Conservation (phyloP, 192 early-diverging fungal genomes). For the Geranomyces variabilis region DNA sequence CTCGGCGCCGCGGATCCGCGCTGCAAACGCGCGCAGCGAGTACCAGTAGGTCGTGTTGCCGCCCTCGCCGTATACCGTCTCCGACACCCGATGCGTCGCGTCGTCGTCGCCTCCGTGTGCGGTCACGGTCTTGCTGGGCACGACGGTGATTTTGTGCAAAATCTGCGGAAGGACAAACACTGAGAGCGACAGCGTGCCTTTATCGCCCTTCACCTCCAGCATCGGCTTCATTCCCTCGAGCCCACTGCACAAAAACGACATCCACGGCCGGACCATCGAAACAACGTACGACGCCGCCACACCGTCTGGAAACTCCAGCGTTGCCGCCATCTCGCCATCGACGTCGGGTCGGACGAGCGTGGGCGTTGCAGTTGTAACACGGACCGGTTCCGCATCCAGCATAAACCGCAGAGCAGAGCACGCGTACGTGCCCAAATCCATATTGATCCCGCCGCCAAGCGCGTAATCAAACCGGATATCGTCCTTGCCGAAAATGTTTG, state of each 20-base stretch:
- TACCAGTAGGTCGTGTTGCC: constrained; percentile 5
- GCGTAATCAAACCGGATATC: constrained; percentile 38
- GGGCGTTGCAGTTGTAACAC: background rate
- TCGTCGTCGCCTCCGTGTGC: background rate
- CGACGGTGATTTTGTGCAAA: background rate
- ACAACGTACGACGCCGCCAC: background rate
- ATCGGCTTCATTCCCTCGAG: background rate
- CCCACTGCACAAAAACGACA: background rate
- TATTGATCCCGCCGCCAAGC: constrained; percentile 36
- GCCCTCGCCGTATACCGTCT: background rate
- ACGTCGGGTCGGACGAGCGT: background rate
- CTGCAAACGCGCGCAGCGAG: background rate
- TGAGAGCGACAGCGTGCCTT: background rate
- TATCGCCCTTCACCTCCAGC: background rate
- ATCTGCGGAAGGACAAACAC: background rate
- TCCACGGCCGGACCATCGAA: background rate
- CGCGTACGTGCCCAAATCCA: constrained; percentile 40
- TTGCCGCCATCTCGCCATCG: background rate
- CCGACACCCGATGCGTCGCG: too few species aligned
- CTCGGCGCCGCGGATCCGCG: background rate
- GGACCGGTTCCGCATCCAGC: background rate
- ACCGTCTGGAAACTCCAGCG: background rate
- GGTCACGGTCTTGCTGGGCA: background rate
- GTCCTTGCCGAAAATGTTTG: constrained; percentile 7
- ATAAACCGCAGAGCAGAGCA: constrained; percentile 32